Evolutionary conservation across 805 yeast genomes (phyloP), one percentile per base, ranked within the genome.

Genomic region (Ogataea siamensis): DNA sequence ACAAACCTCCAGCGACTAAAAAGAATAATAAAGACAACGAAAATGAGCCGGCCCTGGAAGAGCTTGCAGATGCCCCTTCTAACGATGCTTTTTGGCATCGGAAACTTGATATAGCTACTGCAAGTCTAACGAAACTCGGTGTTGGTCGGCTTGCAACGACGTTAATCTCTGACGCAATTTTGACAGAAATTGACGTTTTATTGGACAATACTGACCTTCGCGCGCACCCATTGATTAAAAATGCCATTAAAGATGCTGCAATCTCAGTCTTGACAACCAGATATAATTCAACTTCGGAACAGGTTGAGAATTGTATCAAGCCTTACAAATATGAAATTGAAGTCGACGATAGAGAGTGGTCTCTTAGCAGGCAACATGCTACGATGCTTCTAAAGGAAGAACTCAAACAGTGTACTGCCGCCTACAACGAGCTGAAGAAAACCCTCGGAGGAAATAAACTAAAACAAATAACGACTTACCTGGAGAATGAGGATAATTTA

Each of bases 251-350:
- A 37, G 95, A 87, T 27, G 95, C 97, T 2, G 95, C 96, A 0
- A 72, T 76, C 21, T 68, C 80, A 16, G 95, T 93, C 5, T 68
- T 93, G 45, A 80, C 80, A 46, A 66, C 84, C 18, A 78, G 91
- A 47, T 93, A 75, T 58, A 86, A 80, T 47, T 82, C 95, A 1
- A 91, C 99, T 0, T 95, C 99, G 0, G 99, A 94, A 60, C 99
- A 93, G 60, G 98, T 93, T 5, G 99, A 93, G 55, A 93, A 94
- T 62, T 89, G 98, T 65, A 91, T 93, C 54, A 93, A 93, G 60
- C 99, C 99, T 2, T 93, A 83, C 67, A 93, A 93, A 65, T 93
- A 91, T 60, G 99, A 93, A 56, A 89, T 93, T 43, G 99, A 93
- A 55, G 77, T 93, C 33, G 98, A 93, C 57, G 95, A 89, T 51